Base-by-base conservation (phyloP, 2,329 filamentous ascomycete species). In the Verruconis gallopava region DNA sequence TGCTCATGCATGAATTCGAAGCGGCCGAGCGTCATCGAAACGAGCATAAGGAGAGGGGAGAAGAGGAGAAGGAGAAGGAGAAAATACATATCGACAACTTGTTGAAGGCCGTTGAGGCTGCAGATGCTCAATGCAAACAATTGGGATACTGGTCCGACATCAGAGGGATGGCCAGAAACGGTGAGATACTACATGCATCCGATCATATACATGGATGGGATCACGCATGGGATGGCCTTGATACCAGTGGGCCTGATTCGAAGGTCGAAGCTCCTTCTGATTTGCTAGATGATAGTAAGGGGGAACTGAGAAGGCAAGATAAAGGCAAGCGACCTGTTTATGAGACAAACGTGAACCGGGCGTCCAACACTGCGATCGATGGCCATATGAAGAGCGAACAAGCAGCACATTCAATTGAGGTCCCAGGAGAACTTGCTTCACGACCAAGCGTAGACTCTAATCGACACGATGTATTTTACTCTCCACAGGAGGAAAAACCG, bases 131-230 rank as follows among this genome's bases (percentile, higher is more conserved):
- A 54, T 80, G 93, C 38, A 78, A 78, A 44, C 79, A 73, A 46
- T 66, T 94, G 4, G 85, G 93, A 39, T 93, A 86, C 56, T 94
- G 89, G 80, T 88, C 81, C 54, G 84, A 93, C 55, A 62, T 68
- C 41, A 63, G 68, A 33, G 62, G 57, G 32, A 53, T 70, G 22
- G 55, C 55, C 13, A 55, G 60, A 21, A 50, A 60, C 33, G 61
- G 62, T 15, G 53, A 55, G 11, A 53, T 53, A 19, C 50, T 53
- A 37, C 55, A 56, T 12, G 55, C 53, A 6, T 58, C 60, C 36
- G 49, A 53, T 11, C 25, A 30, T n/a, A 46, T 42, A 17, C 54
- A 48, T 36, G 57, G 54, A 4, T 62, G 61, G 60, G 54, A 33
- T 33, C 41, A 43, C 17, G 21, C 11, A 12, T 40, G 41, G 41